phyloP scores from a whole-genome alignment of 371 early-diverging fungal genomes.

The Rhizopus arrhizus region DNA sequence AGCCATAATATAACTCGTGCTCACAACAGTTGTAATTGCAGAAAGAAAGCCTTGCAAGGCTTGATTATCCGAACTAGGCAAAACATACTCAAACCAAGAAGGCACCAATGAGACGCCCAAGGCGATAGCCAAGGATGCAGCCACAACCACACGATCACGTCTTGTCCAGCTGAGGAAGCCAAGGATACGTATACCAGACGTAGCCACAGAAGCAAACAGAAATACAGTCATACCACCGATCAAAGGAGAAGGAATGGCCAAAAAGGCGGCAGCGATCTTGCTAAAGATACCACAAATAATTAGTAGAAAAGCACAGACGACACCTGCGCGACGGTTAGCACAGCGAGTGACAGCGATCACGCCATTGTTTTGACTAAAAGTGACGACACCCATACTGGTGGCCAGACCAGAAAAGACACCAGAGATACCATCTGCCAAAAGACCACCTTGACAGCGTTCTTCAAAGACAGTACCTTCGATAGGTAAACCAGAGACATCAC shows the following conservation, averaged over 20 bases:
- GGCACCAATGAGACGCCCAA: constrained; percentile 60
- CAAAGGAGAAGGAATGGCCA: constrained; percentile 55
- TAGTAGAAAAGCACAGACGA: constrained; percentile 55
- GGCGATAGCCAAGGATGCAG: constrained; percentile 50
- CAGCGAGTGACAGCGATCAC: constrained; percentile 64
- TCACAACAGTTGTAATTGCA: constrained; percentile 53
- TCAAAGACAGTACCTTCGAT: constrained; percentile 64
- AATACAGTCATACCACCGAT: constrained; percentile 65
- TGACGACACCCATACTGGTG: constrained; percentile 59
- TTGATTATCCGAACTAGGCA: constrained; percentile 42
- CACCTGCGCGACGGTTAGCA: constrained; percentile 59
- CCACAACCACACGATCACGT: constrained; percentile 64
- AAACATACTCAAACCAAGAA: constrained; percentile 55
- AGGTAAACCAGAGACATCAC: constrained; percentile 58
- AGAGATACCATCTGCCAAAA: constrained; percentile 61
- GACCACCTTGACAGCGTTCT: constrained; percentile 60
- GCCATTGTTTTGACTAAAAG: constrained; percentile 66
- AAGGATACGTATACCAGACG: constrained; percentile 62
- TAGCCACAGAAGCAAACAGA: constrained; percentile 60
- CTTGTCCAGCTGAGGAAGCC: constrained; percentile 62
- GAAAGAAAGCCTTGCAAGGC: constrained; percentile 55
- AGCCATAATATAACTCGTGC: constrained; percentile 58
- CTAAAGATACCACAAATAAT: constrained; percentile 60
- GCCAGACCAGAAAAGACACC: constrained; percentile 54
- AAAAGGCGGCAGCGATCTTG: constrained; percentile 60